These are phyloP conservation scores for Cucurbita moschata DNA, from an alignment of 306 rosid species.

Conservation along the genomic window DNA sequence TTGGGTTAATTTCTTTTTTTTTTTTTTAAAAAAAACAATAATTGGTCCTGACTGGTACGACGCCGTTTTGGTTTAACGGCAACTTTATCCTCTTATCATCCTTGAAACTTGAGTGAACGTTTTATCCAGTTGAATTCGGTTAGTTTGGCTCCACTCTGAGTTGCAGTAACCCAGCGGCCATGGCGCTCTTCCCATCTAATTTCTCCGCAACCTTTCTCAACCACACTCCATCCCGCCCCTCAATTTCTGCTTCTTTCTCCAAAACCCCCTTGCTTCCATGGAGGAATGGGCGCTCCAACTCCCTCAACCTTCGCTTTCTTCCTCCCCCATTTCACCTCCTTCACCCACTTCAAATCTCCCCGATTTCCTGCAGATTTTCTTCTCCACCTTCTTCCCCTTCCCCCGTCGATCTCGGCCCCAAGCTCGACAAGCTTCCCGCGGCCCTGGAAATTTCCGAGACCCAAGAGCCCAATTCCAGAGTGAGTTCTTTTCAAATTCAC, in stretches of 20 bases:
- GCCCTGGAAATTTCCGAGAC: conserved; percentile 46
- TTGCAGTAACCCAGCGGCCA: conserved; percentile 1
- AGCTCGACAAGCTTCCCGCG: conserved; percentile 48
- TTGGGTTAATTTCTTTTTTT: too few species aligned
- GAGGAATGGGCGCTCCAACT: conserved; percentile 6
- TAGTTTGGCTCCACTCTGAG: not conserved
- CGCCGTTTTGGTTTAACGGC: not conserved
- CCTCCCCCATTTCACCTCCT: conserved; percentile 23
- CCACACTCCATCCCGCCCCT: conserved; percentile 15
- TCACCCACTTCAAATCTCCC: conserved; percentile 12
- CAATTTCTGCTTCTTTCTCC: conserved; percentile 4
- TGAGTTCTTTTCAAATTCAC: conserved; percentile 14
- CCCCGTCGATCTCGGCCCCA: conserved; percentile 20
- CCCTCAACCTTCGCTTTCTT: conserved; percentile 14
- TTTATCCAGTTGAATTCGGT: not conserved
- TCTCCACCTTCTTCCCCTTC: conserved; percentile 34
- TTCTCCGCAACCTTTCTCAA: conserved; percentile 22
- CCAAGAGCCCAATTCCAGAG: conserved; percentile 55
- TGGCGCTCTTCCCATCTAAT: conserved; percentile 48
- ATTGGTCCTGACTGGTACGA: not conserved
- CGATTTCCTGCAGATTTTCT: conserved; percentile 16
- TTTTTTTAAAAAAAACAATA: too few species aligned
- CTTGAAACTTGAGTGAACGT: not conserved
- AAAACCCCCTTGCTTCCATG: conserved; percentile 2
- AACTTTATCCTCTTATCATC: not conserved